Conservation (phyloP, 2,329 filamentous ascomycete species). For the Sporothrix euskadiensis region DNA sequence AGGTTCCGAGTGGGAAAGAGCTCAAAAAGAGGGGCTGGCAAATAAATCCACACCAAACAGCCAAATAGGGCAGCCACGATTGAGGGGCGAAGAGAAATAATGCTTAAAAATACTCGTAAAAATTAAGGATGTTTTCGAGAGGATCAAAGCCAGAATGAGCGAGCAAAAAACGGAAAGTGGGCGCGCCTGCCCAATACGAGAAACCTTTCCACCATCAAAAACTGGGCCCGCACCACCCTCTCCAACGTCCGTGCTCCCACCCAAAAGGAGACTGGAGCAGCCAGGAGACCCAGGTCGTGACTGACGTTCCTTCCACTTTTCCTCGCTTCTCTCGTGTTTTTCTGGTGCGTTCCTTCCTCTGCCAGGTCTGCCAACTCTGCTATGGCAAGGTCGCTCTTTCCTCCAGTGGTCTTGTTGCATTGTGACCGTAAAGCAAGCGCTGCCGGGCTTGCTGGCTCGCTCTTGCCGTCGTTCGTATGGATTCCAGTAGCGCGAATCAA, state of each 20-base stretch:
- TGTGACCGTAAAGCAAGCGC: background rate
- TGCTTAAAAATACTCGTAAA: background rate
- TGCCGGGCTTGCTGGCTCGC: too few relatives aligned
- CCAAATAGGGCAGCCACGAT: background rate
- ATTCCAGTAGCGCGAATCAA: conserved; percentile 1
- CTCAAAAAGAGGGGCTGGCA: background rate
- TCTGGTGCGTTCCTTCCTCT: conserved; percentile 1
- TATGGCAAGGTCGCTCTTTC: background rate
- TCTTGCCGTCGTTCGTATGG: conserved; percentile 6
- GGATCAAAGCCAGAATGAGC: background rate
- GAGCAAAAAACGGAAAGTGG: background rate
- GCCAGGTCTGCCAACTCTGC: background rate
- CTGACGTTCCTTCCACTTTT: background rate
- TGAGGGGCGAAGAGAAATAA: background rate
- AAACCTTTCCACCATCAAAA: background rate
- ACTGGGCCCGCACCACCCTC: conserved; percentile 17
- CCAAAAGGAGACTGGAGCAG: background rate
- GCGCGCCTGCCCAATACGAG: conserved; percentile 16
- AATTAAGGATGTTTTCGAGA: background rate
- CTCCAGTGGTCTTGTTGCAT: background rate
- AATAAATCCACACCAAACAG: background rate
- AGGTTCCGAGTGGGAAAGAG: too few relatives aligned
- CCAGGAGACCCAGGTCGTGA: too few relatives aligned
- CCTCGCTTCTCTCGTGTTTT: background rate
- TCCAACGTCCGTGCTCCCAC: conserved; percentile 6